These are phyloP conservation scores for Arachnomyces sp. DNA, from an alignment of 2,329 filamentous ascomycete species.

Conservation along the genomic window DNA sequence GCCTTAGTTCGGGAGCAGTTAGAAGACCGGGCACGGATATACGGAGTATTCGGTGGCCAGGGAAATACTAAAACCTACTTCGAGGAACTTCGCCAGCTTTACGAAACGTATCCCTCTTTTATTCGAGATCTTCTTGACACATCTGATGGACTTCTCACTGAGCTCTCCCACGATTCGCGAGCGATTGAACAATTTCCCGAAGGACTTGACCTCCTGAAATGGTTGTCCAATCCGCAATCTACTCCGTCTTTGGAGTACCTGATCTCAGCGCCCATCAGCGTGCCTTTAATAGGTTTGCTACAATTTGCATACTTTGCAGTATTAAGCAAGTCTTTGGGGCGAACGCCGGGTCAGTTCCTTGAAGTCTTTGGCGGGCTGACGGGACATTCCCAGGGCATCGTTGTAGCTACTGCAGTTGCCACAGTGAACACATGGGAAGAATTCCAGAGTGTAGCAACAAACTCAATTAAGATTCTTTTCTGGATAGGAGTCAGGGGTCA, in stretches of 20 bases:
- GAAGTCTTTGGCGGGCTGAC: constrained; percentile 17
- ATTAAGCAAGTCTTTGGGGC: constrained; percentile 19
- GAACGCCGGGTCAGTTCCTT: constrained; percentile 20
- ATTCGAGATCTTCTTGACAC: constrained; percentile 7
- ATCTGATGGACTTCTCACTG: constrained; percentile 3
- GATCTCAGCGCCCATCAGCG: constrained; percentile 30
- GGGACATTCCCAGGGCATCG: constrained; percentile 33
- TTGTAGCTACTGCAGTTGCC: constrained; percentile 28
- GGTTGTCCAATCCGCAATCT: constrained; percentile 18
- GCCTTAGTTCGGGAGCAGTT: no score
- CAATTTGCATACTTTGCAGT: constrained; percentile 22
- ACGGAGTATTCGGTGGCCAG: constrained; percentile 22
- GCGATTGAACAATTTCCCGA: constrained; percentile 11
- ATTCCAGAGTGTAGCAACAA: constrained; percentile 20
- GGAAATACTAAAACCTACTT: constrained; percentile 22
- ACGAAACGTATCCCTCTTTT: constrained; percentile 15
- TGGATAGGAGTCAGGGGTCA: constrained; percentile 27
- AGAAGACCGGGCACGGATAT: not conserved
- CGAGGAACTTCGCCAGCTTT: constrained; percentile 17
- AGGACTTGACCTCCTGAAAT: constrained; percentile 23
- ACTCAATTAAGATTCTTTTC: constrained; percentile 27
- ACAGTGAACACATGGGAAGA: constrained; percentile 23
- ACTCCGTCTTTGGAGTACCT: constrained; percentile 27
- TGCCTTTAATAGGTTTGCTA: constrained; percentile 31
- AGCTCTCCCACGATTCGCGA: constrained; percentile 2